Base-by-base conservation (phyloP, 495 filamentous ascomycete species). In the Penicillium simplicissimum region DNA sequence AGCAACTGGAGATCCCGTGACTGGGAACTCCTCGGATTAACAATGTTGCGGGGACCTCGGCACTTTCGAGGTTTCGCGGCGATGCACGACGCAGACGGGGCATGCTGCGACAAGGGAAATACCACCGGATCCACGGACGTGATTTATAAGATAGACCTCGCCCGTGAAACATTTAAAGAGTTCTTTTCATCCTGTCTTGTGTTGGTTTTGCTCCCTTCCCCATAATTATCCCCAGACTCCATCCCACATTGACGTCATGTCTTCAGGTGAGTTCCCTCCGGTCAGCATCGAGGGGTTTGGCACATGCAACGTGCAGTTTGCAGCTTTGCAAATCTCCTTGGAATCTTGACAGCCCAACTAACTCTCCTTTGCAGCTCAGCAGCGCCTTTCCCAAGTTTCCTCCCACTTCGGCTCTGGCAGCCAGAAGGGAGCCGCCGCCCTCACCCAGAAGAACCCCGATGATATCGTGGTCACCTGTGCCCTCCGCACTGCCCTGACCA, bases 391-490 rank as follows among this genome's bases (percentile, higher is more conserved):
- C 59, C 86, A 89, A 65, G 81, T 90, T 45, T 78, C 84, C 57
- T 82, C 82, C 67, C 88, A 90, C 71, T 76, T 90, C 65, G 71
- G 76, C 56, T 54, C 71, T 65, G 58, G 71, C 35, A 68, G 70
- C 66, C 71, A 74, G 68, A 78, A 79, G 48, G 82, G 85, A 47
- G 78, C 74, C 52, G 77, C 83, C 54, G 76, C 74, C 8, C 68
- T 91, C 62, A 77, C 84, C 45, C 76, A 83, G 65, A 89, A 90
- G 70, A 80, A 83, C 62, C 84, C 88, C 42, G 85, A 90, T 74
- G 88, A 91, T 71, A 86, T 98, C 70, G 95, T 98, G 61, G 85
- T 98, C 58, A 97, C 95, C 64, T 90, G 89, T 68, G 92, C 91
- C 64, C 90, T 97, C 70, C 93, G 95, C 57, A 96, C 92, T 17